These are phyloP conservation scores for Colletotrichum liaoningense DNA, from an alignment of 2,329 filamentous ascomycete genomes.

Conservation along the genomic window DNA sequence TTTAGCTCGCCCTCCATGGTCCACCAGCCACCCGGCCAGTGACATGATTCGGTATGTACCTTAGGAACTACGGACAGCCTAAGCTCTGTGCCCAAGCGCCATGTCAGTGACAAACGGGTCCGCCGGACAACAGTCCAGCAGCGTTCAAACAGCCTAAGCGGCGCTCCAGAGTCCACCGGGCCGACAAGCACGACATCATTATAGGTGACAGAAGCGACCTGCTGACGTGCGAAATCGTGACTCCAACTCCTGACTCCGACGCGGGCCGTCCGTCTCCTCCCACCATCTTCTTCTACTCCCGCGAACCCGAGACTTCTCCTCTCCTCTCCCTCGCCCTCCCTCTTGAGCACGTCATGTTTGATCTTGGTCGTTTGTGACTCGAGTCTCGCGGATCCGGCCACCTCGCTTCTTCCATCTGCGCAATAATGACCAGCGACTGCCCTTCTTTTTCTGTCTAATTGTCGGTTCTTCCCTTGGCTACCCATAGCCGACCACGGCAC, in stretches of 20 bases:
- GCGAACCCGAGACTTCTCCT: constrained; percentile 27
- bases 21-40: background rate
- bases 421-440: constrained; percentile 8
- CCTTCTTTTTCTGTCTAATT: constrained; percentile 5
- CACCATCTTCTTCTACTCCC: constrained; percentile 3
- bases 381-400: background rate
- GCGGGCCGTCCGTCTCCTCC: constrained; percentile 10
- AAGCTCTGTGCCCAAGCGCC: background rate
- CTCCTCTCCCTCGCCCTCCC: background rate
- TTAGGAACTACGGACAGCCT: background rate
- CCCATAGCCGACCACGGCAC: background rate
- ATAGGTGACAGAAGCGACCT: constrained; percentile 8
- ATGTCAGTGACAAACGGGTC: background rate
- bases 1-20: background rate
- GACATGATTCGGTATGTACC: background rate
- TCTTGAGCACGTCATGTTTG: constrained; percentile 7
- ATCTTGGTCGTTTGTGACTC: background rate
- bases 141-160: constrained; percentile 8
- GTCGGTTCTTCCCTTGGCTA: background rate
- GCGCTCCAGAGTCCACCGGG: background rate
- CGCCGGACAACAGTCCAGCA: background rate
- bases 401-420: background rate
- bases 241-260: constrained; percentile 4
- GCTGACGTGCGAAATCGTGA: constrained; percentile 36
- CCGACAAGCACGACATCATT: constrained; percentile 33